Evolutionary conservation across 1,139 yeast genomes (phyloP), one percentile per base, ranked within the genome.

Genomic region (Yamadazyma trypodendri): DNA sequence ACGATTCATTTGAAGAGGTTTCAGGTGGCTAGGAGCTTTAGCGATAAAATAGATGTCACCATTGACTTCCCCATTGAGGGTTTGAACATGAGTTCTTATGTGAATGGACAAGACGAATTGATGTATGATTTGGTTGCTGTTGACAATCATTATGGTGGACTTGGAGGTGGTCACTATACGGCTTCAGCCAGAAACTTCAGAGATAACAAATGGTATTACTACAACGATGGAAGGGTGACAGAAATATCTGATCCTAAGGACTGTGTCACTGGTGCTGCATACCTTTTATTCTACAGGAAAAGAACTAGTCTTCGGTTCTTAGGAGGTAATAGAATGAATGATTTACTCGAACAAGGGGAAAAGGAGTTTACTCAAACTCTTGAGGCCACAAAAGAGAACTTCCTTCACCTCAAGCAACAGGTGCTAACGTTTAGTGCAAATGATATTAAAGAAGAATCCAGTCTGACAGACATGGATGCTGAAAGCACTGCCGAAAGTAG

Each of bases 81-180:
- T 0, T 68, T 92, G 32, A 94, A 90, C 52, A 72, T 92, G 71
- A 58, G 77, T 2, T 67, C 73, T 16, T 77, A 79, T 49, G 72
- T 85, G 10, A 62, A 66, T 24, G 54, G 56, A 14, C 58, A 65
- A 11, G 61, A 61, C 10, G 64, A 63, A 5, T 53, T 61, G 13
- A 58, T 87, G 0, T 92, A 92, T 58, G 98, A 92, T 56, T 68
- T 92, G 49, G 74, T 87, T 52, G 97, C 95, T 0, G 97, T 92
- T 18, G 97, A 90, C 57, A 90, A 90, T 58, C 98, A 92, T 57
- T 90, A 74, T 56, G 98, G 98, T 39, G 97, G 97, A 0, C 69
- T 92, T 23, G 97, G 97, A 1, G 98, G 98, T 6, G 98, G 98
- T 3, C 98, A 92, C 63, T 92, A 92, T 58, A 92, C 98, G 1